Conservation (phyloP, 768 basidiomycete species). For the Lactarius hengduanensis region DNA sequence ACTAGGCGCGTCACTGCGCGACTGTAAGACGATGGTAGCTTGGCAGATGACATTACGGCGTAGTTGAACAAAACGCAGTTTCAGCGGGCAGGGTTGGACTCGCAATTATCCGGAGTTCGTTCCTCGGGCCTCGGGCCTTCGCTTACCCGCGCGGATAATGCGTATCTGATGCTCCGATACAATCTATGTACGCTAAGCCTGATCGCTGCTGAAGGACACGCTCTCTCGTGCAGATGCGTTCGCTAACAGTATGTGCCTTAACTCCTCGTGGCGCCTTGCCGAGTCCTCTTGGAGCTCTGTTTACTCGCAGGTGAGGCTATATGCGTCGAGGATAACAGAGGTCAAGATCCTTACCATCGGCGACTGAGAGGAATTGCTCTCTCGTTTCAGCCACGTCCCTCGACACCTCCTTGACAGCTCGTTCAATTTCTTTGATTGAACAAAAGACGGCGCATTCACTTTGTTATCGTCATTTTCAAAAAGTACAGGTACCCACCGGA, state of each 20-base stretch:
- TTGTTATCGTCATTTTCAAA: neutral
- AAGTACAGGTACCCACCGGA: slow-evolving; percentile 14
- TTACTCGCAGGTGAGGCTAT: neutral
- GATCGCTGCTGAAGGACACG: slow-evolving; percentile 15
- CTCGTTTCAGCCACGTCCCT: slow-evolving; percentile 14
- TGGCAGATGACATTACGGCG: slow-evolving; percentile 11
- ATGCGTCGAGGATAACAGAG: neutral
- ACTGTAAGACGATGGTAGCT: slow-evolving; percentile 37
- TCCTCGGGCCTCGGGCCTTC: neutral
- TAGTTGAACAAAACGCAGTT: neutral
- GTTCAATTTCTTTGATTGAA: slow-evolving; percentile 3
- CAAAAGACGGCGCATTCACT: slow-evolving; percentile 3
- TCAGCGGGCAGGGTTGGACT: neutral
- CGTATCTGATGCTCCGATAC: neutral
- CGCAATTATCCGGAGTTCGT: neutral
- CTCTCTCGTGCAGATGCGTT: slow-evolving; percentile 30
- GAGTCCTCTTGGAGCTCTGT: slow-evolving; percentile 26
- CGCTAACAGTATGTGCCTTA: slow-evolving; percentile 25
- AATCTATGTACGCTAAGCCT: neutral
- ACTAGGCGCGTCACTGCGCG: slow-evolving; percentile 64
- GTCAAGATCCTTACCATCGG: slow-evolving; percentile 12
- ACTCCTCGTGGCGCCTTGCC: slow-evolving; percentile 25
- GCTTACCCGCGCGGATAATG: neutral
- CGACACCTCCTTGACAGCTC: slow-evolving; percentile 11
- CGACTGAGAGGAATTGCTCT: slow-evolving; percentile 9